Evolutionary conservation across 768 basidiomycete genomes (phyloP).

Genomic region (Cantharellus cinnabarinus): DNA sequence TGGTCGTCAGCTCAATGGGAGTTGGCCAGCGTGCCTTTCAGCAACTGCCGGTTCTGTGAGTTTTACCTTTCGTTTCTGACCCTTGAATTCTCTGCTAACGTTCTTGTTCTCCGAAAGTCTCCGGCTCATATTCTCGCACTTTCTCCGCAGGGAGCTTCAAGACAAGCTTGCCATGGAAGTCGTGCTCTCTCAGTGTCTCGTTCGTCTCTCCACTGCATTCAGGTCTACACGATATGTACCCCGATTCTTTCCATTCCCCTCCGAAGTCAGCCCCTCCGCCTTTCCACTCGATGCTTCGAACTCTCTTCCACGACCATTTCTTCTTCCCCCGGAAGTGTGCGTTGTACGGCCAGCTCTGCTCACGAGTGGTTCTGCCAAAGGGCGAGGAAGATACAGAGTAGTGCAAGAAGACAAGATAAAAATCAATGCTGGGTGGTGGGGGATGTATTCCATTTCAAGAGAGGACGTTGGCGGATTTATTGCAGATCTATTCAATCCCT

Average conservation of each 20-base stretch:
- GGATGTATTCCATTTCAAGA: neutral
- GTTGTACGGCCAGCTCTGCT: neutral
- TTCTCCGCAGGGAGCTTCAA: neutral
- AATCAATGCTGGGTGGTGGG: neutral
- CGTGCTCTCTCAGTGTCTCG: neutral
- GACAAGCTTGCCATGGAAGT: neutral
- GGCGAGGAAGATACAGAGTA: neutral
- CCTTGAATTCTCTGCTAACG: neutral
- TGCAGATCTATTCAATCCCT: neutral
- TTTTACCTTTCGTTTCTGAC: neutral
- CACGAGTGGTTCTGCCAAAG: neutral
- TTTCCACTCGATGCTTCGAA: neutral
- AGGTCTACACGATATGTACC: neutral
- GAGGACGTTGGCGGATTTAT: neutral
- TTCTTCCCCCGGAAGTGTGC: neutral
- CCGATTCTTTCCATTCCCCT: neutral
- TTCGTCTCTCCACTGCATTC: neutral
- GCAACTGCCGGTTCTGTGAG: neutral
- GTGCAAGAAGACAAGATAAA: neutral
- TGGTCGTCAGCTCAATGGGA: neutral
- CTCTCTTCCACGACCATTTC: neutral
- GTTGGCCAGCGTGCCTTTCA: neutral
- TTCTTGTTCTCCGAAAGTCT: neutral
- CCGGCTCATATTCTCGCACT: neutral
- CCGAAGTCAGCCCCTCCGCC: neutral